Evolutionary conservation across 345 rosid species (phyloP), one percentile per base, ranked within the genome.

Genomic region (Gossypium stocksii): DNA sequence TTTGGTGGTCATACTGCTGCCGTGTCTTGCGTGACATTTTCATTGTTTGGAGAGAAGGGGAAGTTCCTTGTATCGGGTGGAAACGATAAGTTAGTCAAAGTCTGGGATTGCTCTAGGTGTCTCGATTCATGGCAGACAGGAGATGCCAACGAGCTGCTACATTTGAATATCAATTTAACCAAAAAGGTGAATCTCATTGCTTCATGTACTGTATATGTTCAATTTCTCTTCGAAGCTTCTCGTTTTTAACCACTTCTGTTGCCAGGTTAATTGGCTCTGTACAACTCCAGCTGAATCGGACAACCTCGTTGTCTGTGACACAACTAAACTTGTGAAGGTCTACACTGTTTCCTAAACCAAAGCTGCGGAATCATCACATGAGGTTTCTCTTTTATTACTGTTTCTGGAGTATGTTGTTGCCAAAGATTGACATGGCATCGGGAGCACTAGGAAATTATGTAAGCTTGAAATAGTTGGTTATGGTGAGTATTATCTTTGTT

Each of bases 191-290:
- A 76, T 66, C 75, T 9, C 52, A 12, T 45, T 52, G 51, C 60
- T 22, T 76, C 22, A 66, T 71, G 63, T 46, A n/a, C 13, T 44
- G 27, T 44, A 4, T 22, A 7, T n/a, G 4, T 41, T 27, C n/a
- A 3, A 9, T 25, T 66, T 44, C 9, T 54, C 64, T 78, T 27
- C 29, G 0, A 45, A 19, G 38, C 57, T 49, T 78, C 66, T 77
- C 60, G 2, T 48, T 27, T 60, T 61, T 20, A 16, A 60, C 62
- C 46, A 71, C 27, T 44, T 38, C 19, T 64, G 27, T 57, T 68
- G 82, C 77, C 89, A 94, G 97, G 94, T 94, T 69, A 92, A 94
- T 83, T 92, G 97, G 95, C 87, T 94, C n/a, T 94, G 98, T 80
- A 92, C 97, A 16, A 82, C 89, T 63, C 90, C 92, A 13, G 54